Conservation (phyloP, 495 filamentous ascomycete species). For the Aspergillus nanangensis region DNA sequence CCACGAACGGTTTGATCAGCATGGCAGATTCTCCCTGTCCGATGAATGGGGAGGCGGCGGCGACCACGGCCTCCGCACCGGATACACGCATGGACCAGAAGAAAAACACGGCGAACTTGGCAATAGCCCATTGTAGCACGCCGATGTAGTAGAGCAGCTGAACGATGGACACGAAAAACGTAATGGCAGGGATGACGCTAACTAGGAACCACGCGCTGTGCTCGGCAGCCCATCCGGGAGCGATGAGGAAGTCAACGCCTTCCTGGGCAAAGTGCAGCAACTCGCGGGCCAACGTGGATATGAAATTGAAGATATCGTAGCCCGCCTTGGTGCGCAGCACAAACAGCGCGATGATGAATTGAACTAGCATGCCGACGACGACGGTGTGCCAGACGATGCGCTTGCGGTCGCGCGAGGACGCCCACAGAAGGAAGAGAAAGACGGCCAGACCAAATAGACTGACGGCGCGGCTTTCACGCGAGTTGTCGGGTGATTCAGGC, state of each 20-base stretch:
- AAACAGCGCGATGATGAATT: constrained; percentile 85
- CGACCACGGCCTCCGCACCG: constrained; percentile 89
- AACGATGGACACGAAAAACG: constrained; percentile 88
- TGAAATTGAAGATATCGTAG: constrained; percentile 84
- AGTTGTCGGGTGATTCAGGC: constrained; percentile 68
- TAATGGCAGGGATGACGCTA: constrained; percentile 72
- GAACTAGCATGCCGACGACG: constrained; percentile 79
- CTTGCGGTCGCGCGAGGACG: constrained; percentile 66
- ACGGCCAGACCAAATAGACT: constrained; percentile 77
- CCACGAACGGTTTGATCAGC: constrained; percentile 81
- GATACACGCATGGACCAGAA: constrained; percentile 87
- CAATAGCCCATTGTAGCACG: constrained; percentile 80
- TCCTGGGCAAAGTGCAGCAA: constrained; percentile 66
- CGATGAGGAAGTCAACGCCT: constrained; percentile 70
- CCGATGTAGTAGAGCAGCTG: constrained; percentile 76
- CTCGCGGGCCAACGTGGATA: constrained; percentile 62
- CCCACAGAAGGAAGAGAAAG: constrained; percentile 60
- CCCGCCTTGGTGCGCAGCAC: constrained; percentile 74
- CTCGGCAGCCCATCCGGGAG: constrained; percentile 28
- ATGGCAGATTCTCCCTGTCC: constrained; percentile 92
- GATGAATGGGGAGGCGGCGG: constrained; percentile 90
- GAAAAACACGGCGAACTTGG: constrained; percentile 84
- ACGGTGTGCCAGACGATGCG: constrained; percentile 66
- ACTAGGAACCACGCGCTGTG: constrained; percentile 61
- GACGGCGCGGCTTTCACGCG: constrained; percentile 69